Conservation (phyloP, 2,329 filamentous ascomycete genomes). For the Pezicula radicicola region DNA sequence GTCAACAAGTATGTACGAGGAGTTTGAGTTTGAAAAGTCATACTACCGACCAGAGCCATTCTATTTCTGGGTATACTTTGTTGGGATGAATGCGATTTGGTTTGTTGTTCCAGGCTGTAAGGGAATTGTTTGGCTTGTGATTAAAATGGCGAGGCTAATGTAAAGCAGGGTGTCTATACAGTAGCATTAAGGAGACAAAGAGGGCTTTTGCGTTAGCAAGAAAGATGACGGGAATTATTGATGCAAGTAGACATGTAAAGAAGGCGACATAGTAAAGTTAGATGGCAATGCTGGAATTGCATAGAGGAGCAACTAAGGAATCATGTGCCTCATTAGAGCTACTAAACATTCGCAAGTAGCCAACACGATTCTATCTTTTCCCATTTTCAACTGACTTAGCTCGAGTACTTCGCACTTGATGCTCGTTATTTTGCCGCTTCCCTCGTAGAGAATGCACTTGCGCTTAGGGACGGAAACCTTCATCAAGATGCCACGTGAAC, state of each 20-base stretch:
- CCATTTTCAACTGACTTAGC: no score
- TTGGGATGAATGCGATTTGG: conserved; percentile 60
- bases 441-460: no score
- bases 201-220: conserved; percentile 27
- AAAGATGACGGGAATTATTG: conserved; percentile 2
- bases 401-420: no score
- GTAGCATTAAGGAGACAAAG: conserved; percentile 19
- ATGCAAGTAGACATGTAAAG: background rate
- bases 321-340: no score
- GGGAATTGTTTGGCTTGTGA: conserved; percentile 23
- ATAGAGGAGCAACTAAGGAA: no score
- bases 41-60: conserved; percentile 57
- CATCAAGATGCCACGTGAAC: no score
- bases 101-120: conserved; percentile 51
- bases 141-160: background rate
- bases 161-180: conserved; percentile 17
- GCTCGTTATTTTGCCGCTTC: no score
- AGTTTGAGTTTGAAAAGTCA: conserved; percentile 38
- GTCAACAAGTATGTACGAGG: conserved; percentile 50
- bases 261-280: background rate
- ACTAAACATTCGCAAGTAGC: no score
- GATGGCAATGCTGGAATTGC: background rate
- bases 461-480: no score
- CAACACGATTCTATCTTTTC: no score
- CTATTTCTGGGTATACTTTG: conserved; percentile 64